Conservation (phyloP, 371 early-diverging fungal species). For the Nosema granulosis region DNA sequence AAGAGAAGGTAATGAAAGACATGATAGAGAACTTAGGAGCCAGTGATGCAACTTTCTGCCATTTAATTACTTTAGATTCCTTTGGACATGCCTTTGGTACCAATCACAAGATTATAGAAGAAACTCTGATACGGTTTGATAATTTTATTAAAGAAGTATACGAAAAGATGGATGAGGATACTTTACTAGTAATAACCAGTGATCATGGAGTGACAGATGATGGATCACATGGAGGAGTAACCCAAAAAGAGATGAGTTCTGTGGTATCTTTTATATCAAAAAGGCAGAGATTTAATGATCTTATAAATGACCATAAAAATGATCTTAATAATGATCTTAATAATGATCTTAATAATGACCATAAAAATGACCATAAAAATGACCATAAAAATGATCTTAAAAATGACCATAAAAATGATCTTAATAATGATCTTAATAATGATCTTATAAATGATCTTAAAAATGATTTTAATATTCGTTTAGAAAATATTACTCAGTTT, state of each 20-base stretch:
- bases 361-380: too few species aligned
- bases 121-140: conserved; percentile 78
- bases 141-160: conserved; percentile 71
- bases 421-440: not conserved
- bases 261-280: conserved; percentile 57
- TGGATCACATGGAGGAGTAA: conserved; percentile 94
- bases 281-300: conserved; percentile 1
- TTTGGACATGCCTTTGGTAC: conserved; percentile 61
- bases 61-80: conserved; percentile 58
- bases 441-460: not conserved
- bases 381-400: too few species aligned
- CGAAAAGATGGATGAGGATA: conserved; percentile 73
- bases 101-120: conserved; percentile 74
- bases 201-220: conserved; percentile 96
- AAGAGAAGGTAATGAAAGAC: conserved; percentile 48
- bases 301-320: not conserved
- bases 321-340: too few species aligned
- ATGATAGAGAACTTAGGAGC: conserved; percentile 34
- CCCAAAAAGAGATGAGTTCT: conserved; percentile 71
- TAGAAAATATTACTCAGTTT: not conserved
- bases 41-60: conserved; percentile 38
- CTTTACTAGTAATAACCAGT: conserved; percentile 82
- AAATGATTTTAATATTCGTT: not conserved
- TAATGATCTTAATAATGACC: too few species aligned
- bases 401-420: too few species aligned